Evolutionary conservation across 805 yeast genomes (phyloP), one percentile per base, ranked within the genome.

Genomic region (Candida ascalaphidarum): DNA sequence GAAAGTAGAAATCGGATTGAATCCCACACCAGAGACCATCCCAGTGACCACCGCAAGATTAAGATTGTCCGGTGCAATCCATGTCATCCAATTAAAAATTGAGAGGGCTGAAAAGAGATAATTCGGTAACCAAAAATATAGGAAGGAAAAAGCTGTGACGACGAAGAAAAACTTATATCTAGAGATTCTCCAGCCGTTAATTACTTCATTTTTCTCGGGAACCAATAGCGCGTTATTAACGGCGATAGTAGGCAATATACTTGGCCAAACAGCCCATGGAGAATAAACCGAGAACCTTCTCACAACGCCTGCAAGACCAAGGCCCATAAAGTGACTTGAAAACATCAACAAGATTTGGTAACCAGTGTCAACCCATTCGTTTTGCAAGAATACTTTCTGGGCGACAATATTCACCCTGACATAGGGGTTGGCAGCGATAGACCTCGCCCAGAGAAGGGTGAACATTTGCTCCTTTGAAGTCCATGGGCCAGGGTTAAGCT

Each of bases 401-500:
- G 11, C 22, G 9, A 7, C 11, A 5, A 21, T 8, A 3, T 21
- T 12, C 19, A 14, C 4, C 7, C 17, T 4, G 10, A 27, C 17
- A 13, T 11, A 12, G 4, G 14, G 26, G n/a, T 22, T 12, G 11
- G 31, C 25, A 9, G 27, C 27, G 14, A 15, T 9, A 28, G 18
- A 28, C 13, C 21, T 11, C 12, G 12, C 7, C 12, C 23, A 21
- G 11, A n/a, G 11, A n/a, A 7, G 12, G 23, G 13, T 8, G 10
- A 11, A 22, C 23, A 13, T 22, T 12, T 9, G 23, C 15, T 11
- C 11, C 23, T 77, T 77, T 36, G 49, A 58, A 16, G 62, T 55
- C 78, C 81, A 78, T 9, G 79, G 78, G 9, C 82, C 80, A 3
- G 78, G 79, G 46, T 74, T 74, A 29, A 76, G 46, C 7, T 37